Conservation (phyloP, 78 protist species). For the Dictyostelium intermedium region DNA sequence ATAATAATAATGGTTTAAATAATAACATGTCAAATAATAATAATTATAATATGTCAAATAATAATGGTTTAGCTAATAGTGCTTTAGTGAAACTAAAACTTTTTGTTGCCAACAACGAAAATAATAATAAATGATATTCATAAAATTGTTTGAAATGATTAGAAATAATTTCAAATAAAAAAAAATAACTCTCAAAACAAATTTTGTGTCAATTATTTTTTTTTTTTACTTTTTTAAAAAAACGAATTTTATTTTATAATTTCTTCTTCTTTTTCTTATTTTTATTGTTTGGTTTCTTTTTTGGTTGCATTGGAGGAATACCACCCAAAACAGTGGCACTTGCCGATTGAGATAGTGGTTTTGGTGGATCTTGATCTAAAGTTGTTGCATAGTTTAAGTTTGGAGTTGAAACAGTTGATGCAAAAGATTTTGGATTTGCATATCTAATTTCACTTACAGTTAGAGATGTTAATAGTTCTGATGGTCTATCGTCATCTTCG, state of each 20-base stretch:
- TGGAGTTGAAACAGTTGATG: not conserved
- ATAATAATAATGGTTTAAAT: too few species aligned
- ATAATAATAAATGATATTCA: too few species aligned
- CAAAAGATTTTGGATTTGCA: not conserved
- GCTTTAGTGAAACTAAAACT: too few species aligned
- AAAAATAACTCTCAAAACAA: too few species aligned
- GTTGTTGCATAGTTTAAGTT: not conserved
- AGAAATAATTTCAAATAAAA: too few species aligned
- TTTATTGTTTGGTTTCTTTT: not conserved
- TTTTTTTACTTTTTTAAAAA: too few species aligned
- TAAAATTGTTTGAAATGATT: too few species aligned
- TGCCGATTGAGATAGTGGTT: not conserved
- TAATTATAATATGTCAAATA: too few species aligned
- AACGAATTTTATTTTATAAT: not conserved
- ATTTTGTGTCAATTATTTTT: too few species aligned
- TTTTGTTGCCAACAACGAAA: too few species aligned
- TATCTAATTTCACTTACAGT: conserved; percentile 12
- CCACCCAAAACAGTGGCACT: not conserved
- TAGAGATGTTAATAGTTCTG: conserved; percentile 10
- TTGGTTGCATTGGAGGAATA: not conserved
- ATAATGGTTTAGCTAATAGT: too few species aligned
- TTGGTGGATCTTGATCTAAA: not conserved
- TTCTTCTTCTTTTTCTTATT: not conserved
- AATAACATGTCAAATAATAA: too few species aligned
- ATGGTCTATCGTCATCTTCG: not conserved